A percentile compares a stretch with the other conserved stretches of the same genome.
Evolutionary conservation across 108 stramenopile genomes (phyloP).

Genomic region (Skeletonema costatum): DNA sequence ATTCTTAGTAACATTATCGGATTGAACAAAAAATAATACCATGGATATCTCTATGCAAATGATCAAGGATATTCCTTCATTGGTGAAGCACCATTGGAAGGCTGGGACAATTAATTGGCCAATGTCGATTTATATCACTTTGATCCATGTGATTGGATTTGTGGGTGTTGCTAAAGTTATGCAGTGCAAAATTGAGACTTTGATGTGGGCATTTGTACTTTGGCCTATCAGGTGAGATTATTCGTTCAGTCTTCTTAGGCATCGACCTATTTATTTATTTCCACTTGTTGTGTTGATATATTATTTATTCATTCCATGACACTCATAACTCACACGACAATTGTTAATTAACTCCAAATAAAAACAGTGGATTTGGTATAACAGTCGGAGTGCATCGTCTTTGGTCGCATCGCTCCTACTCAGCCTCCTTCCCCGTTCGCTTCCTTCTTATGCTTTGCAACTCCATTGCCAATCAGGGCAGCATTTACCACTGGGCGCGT

Average conservation of each 20-base stretch:
- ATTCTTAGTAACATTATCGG: constrained; percentile 2
- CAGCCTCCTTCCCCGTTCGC: constrained; percentile 83
- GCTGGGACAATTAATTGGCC: constrained; percentile 96
- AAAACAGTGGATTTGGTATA: constrained; percentile 92
- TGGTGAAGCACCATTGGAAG: constrained; percentile 85
- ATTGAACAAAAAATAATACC: not conserved
- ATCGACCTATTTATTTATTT: not conserved
- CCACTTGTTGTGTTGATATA: constrained; percentile 1
- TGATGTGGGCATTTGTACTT: constrained; percentile 92
- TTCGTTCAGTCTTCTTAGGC: not conserved
- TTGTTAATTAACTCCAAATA: not conserved
- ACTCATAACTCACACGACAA: not conserved
- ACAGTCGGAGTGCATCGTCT: constrained; percentile 98
- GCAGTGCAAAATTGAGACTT: constrained; percentile 75
- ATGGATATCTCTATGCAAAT: constrained; percentile 84
- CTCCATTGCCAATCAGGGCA: constrained; percentile 98
- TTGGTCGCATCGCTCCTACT: constrained; percentile 98
- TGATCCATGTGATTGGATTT: constrained; percentile 89
- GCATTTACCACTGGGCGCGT: constrained; percentile 98
- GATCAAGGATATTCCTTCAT: constrained; percentile 71
- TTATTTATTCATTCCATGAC: not conserved
- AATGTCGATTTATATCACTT: constrained; percentile 94
- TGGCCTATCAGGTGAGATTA: constrained; percentile 94
- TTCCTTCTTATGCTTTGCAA: constrained; percentile 95
- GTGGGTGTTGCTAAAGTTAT: constrained; percentile 73